Percentiles rank a stretch among this genome's conserved stretches.
Conservation (phyloP, 164 flowering plant species). For the Magnolia sinica region DNA sequence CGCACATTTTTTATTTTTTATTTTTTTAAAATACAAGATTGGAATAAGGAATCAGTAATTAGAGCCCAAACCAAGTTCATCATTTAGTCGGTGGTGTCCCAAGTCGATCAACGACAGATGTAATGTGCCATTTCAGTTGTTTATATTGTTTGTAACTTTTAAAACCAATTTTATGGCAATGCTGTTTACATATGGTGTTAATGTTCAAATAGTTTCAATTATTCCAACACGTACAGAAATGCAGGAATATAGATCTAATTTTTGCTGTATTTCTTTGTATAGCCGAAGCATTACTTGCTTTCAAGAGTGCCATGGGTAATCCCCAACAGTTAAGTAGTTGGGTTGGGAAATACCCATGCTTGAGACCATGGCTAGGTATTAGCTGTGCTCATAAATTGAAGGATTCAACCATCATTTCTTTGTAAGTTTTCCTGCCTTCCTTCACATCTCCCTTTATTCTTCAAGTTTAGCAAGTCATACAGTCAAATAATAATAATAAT, state of each 20-base stretch:
- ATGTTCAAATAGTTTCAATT: neutral
- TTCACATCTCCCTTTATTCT: neutral
- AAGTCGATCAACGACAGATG: no score
- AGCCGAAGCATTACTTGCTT: conserved; percentile 32
- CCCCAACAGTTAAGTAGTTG: conserved; percentile 17
- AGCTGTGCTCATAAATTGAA: conserved; percentile 13
- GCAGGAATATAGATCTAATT: neutral
- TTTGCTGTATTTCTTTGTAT: neutral
- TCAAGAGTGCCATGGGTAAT: conserved; percentile 13
- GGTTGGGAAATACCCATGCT: conserved; percentile 18
- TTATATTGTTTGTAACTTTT: no score
- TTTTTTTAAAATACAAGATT: no score
- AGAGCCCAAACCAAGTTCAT: neutral
- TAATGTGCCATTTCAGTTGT: neutral
- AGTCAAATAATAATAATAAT: neutral
- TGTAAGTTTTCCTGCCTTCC: conserved; percentile 23
- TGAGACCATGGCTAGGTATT: conserved; percentile 5
- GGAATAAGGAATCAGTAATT: neutral
- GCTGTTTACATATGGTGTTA: neutral
- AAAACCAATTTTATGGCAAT: neutral
- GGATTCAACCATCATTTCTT: conserved; percentile 19
- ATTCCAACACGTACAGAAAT: neutral
- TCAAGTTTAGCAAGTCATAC: neutral
- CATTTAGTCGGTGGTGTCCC: neutral
- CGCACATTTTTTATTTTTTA: no score